Base-by-base conservation (phyloP, 371 early-diverging fungal species). In the Syncephalastrum monosporum region DNA sequence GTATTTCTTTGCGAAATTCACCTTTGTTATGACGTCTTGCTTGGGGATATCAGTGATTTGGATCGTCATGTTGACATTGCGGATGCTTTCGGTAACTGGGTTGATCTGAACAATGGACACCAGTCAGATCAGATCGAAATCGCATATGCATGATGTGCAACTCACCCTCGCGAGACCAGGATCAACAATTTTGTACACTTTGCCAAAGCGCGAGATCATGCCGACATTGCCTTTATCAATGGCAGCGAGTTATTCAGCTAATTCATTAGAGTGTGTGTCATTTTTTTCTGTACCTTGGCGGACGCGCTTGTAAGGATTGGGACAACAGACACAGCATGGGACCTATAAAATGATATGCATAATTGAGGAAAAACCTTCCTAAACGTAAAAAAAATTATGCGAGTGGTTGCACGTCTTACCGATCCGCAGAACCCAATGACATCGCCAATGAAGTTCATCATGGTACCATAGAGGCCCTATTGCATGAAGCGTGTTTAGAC, bases 101-200 rank as follows among this genome's bases (percentile, higher is more conserved):
- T 96, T 95, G 54, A 95, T 77, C 69, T 69, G 44, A 23, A 7
- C 4, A 25, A 21, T 27, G 3, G 17, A 7, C 0, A 21, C 42
- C 24, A 13, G 14, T 51, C 29, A 50, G 59, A 41, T 29, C 14
- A 46, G 46, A 41, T 6, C 15, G 13, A 27, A n/a, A 38, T 42
- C 16, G 8, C 24, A 3, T 13, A 6, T 38, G 46, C 29, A 16
- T 17, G 29, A 10, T 15, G 4, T 29, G 3, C 29, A 29, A 29
- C 29, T 33, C 55, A 75, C 72, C n/a, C 79, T 66, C 46, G 88
- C 83, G 46, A 95, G 71, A 0, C 96, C 96, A 0, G 96, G 95
- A 73, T 95, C 95, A 4, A 91, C 91, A 23, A 85, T 84, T 68
- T 88, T 88, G 79, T 92, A 91, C 59, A 83, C 93, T 53, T 88